Percentiles rank a stretch among this genome's conserved stretches.
Conservation (phyloP, 179 eudicot species). For the Spergularia azorica region DNA sequence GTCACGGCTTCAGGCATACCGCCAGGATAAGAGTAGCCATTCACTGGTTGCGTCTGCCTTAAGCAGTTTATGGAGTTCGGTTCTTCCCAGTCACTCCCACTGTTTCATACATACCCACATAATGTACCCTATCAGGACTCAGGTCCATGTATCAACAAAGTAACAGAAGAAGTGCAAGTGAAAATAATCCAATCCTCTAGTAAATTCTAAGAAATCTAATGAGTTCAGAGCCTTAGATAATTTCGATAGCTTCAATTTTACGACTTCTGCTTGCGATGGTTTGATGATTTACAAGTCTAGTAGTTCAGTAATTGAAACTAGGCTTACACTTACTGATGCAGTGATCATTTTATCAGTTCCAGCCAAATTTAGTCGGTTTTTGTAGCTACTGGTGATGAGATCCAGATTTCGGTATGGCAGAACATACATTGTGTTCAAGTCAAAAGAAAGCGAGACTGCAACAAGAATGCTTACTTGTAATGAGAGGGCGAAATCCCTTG, state of each 20-base stretch:
- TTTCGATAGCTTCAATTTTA: too few species aligned
- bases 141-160: background rate
- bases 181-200: too few species aligned
- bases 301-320: too few species aligned
- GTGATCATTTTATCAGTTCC: too few species aligned
- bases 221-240: too few species aligned
- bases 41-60: slow-evolving; percentile 51
- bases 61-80: slow-evolving; percentile 48
- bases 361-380: too few species aligned
- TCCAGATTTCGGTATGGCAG: background rate
- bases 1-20: slow-evolving; percentile 49
- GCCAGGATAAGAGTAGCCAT: slow-evolving; percentile 60
- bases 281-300: too few species aligned
- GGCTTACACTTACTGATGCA: too few species aligned
- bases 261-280: too few species aligned
- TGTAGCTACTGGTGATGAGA: background rate
- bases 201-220: too few species aligned
- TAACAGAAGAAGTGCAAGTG: background rate
- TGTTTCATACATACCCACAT: slow-evolving; percentile 22
- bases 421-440: background rate
- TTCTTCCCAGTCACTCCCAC: slow-evolving; percentile 69
- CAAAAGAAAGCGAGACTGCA: background rate
- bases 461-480: slow-evolving; percentile 65
- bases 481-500: slow-evolving; percentile 96
- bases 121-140: background rate